phyloP scores from a whole-genome alignment of 78 protist genomes.

The Dictyostelium capitatum region DNA sequence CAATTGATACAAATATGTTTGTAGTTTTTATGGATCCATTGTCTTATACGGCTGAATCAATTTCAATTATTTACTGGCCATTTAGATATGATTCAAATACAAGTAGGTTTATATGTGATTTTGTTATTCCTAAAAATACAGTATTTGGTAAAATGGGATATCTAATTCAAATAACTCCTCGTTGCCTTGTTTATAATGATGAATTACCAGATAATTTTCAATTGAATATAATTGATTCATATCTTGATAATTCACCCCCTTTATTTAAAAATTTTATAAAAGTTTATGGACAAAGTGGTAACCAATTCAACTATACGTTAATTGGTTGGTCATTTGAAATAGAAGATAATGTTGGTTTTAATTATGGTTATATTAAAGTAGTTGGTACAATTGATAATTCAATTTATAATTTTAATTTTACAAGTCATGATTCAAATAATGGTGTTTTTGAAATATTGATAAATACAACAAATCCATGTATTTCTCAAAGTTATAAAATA shows the following conservation, averaged over 20 bases:
- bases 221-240: neutral
- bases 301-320: neutral
- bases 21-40: neutral
- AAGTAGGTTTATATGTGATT: neutral
- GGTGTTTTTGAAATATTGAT: neutral
- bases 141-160: neutral
- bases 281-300: neutral
- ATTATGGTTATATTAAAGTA: neutral
- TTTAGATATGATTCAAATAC: neutral
- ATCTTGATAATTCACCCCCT: neutral
- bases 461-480: neutral
- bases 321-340: conserved; percentile 3
- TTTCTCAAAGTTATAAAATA: neutral
- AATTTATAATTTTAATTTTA: neutral
- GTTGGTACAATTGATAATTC: neutral
- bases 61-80: neutral
- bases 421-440: neutral
- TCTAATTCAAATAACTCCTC: neutral
- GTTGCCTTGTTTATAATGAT: no score
- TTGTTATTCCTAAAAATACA: neutral
- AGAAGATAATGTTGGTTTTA: neutral
- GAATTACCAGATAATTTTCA: neutral
- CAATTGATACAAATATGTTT: neutral
- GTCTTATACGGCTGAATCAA: neutral
- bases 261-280: neutral